Evolutionary conservation across 768 basidiomycete species (phyloP).

Genomic region (Collybia sordida): DNA sequence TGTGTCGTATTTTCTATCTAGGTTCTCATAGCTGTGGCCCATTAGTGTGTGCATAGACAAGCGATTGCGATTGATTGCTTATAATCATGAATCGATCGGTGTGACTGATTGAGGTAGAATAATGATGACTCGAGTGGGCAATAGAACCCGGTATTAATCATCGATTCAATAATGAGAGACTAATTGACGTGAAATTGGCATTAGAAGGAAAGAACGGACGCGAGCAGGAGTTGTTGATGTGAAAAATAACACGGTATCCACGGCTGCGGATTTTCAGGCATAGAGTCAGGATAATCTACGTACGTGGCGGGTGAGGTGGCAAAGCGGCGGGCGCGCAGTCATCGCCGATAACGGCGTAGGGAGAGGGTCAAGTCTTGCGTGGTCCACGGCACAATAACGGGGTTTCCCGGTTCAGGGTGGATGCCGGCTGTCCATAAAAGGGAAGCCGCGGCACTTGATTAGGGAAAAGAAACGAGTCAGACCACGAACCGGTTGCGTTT

Average conservation of each 20-base stretch:
- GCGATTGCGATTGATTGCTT: no score
- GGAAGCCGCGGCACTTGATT: conserved; percentile 16
- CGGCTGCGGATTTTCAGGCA: not conserved
- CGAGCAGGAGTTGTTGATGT: not conserved
- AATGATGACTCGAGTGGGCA: conserved; percentile 6
- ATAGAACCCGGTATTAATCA: conserved; percentile 4
- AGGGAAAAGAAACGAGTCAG: conserved; percentile 13
- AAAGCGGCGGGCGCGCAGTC: not conserved
- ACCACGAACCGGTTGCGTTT: conserved; percentile 1
- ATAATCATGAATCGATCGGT: no score
- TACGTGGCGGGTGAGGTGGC: not conserved
- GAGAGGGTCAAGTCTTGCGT: conserved; percentile 4
- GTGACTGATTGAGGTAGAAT: not conserved
- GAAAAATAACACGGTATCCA: not conserved
- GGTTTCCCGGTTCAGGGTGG: conserved; percentile 6
- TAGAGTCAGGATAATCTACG: not conserved
- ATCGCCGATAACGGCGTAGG: not conserved
- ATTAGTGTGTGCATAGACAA: not conserved
- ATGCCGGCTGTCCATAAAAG: conserved; percentile 13
- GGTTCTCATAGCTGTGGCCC: not conserved
- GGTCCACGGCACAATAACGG: conserved; percentile 6
- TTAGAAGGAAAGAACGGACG: conserved; percentile 1
- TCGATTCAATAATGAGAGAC: not conserved
- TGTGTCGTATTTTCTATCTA: no score
- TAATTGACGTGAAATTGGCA: conserved; percentile 10